These are phyloP conservation scores for Blastocrithidia nonstop DNA, from an alignment of 208 protist genomes.

Conservation along the genomic window DNA sequence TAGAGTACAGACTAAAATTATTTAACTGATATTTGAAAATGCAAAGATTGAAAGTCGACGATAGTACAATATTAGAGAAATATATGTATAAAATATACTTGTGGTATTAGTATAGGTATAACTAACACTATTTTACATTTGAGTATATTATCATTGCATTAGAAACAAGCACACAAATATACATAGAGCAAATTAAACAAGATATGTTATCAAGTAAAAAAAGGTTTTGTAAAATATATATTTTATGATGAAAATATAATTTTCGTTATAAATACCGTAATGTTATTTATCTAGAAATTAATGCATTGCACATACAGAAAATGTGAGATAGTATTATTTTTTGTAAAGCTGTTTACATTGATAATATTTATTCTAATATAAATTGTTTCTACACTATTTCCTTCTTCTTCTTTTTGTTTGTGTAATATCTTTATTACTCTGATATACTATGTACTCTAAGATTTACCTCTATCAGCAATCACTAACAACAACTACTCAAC, in stretches of 20 bases:
- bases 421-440: background rate
- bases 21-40: background rate
- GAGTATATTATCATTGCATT: background rate
- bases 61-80: background rate
- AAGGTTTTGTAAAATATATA: too few species aligned
- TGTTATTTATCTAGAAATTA: too few species aligned
- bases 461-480: background rate
- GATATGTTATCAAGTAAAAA: too few species aligned
- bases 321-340: too few species aligned
- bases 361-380: too few species aligned
- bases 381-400: too few species aligned
- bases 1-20: too few species aligned
- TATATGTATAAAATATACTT: background rate
- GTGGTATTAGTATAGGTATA: background rate
- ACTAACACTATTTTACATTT: background rate
- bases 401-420: too few species aligned
- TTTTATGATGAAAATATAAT: too few species aligned
- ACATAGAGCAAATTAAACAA: constrained; percentile 4
- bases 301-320: too few species aligned
- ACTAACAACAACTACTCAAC: background rate
- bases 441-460: background rate
- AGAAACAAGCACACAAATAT: background rate
- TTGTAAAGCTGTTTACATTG: too few species aligned
- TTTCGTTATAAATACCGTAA: too few species aligned
- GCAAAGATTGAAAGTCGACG: background rate